These are phyloP conservation scores for Kodamaea nitidulidarum DNA, from an alignment of 805 yeast genomes.

Conservation along the genomic window DNA sequence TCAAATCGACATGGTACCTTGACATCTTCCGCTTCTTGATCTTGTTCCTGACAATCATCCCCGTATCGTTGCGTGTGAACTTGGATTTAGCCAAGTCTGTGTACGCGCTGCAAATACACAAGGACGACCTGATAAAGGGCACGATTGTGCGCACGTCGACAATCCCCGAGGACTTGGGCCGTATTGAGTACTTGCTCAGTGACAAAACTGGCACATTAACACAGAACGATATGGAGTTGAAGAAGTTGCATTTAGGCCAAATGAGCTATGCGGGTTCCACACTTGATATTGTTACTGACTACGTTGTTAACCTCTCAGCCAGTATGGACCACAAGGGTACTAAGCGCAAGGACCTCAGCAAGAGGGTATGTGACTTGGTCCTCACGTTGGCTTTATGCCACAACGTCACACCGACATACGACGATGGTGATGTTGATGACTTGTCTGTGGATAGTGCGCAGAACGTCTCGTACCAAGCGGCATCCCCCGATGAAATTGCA, in stretches of 20 bases:
- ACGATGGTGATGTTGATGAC: conserved; percentile 60
- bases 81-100: conserved; percentile 93
- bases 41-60: conserved; percentile 90
- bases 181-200: conserved; percentile 86
- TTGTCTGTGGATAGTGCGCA: conserved; percentile 11
- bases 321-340: conserved; percentile 20
- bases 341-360: conserved; percentile 63
- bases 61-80: conserved; percentile 92
- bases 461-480: conserved; percentile 78
- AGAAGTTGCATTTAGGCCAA: conserved; percentile 86
- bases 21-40: conserved; percentile 88
- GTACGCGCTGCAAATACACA: conserved; percentile 92
- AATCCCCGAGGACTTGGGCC: conserved; percentile 95
- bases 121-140: conserved; percentile 72
- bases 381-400: conserved; percentile 90
- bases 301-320: conserved; percentile 38
- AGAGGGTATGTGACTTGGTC: conserved; percentile 75
- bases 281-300: conserved; percentile 79
- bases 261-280: conserved; percentile 91
- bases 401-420: conserved; percentile 88
- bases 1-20: conserved; percentile 70
- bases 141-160: conserved; percentile 96
- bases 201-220: conserved; percentile 98
- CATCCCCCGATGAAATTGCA: conserved; percentile 98
- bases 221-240: conserved; percentile 96